Percentiles rank a stretch among this genome's conserved stretches.
Conservation (phyloP, 1,139 yeast species). For the Saccharomycopsis hybrid region DNA sequence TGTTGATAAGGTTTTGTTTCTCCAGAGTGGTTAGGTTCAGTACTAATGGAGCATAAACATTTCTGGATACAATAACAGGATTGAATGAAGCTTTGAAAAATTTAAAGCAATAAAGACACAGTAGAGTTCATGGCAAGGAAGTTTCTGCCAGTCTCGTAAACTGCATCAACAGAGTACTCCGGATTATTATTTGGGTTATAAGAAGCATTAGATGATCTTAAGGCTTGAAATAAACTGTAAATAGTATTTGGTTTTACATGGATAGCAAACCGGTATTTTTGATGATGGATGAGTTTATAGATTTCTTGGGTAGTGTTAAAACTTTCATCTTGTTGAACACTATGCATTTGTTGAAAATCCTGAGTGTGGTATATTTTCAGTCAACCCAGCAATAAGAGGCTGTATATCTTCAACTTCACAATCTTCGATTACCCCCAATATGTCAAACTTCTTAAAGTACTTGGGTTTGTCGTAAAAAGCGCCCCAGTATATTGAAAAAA, state of each 20-base stretch:
- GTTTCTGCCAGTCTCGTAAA: conserved; percentile 53
- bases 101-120: conserved; percentile 38
- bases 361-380: conserved; percentile 32
- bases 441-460: conserved; percentile 36
- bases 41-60: conserved; percentile 22
- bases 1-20: conserved; percentile 10
- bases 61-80: conserved; percentile 27
- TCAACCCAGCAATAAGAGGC: conserved; percentile 31
- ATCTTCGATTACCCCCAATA: conserved; percentile 45
- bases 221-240: conserved; percentile 31
- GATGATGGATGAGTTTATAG: conserved; percentile 37
- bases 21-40: conserved; percentile 5
- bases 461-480: conserved; percentile 38
- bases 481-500: conserved; percentile 59
- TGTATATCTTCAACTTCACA: conserved; percentile 24
- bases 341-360: conserved; percentile 30
- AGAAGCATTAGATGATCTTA: conserved; percentile 25
- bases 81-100: conserved; percentile 29
- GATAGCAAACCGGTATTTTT: conserved; percentile 49
- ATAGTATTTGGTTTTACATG: conserved; percentile 44
- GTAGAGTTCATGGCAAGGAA: conserved; percentile 37
- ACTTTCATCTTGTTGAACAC: conserved; percentile 24
- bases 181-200: conserved; percentile 22
- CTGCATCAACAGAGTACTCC: conserved; percentile 31
- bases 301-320: conserved; percentile 35